A percentile compares a stretch with the other conserved stretches of the same genome.
phyloP scores from a whole-genome alignment of 129 eudicot species.

The Calendula officinalis region DNA sequence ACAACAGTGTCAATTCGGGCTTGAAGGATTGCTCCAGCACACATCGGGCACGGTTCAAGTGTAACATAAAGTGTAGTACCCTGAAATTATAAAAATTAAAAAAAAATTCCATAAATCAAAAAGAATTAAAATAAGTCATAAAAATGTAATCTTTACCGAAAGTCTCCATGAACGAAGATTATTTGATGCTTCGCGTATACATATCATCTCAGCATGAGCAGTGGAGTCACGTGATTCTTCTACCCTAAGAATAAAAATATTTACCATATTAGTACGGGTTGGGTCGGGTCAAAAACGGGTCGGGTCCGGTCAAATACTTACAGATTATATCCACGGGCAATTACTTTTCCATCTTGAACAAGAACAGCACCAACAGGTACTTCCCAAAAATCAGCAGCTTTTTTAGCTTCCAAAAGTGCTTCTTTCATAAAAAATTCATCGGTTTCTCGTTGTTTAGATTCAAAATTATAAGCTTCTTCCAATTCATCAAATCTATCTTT shows the following conservation, averaged over 20 bases:
- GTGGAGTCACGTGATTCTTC: constrained; percentile 96
- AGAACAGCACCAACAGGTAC: constrained; percentile 98
- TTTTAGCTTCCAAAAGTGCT: constrained; percentile 82
- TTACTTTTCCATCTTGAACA: constrained; percentile 79
- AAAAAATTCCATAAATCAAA: not conserved
- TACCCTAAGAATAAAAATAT: constrained; percentile 54
- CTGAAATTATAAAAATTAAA: constrained; percentile 34
- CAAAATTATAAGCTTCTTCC: constrained; percentile 87
- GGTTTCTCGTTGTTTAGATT: constrained; percentile 59
- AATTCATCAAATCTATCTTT: constrained; percentile 83
- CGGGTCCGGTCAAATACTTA: constrained; percentile 32
- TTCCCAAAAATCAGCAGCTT: constrained; percentile 96
- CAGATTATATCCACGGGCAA: constrained; percentile 94
- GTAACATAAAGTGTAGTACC: constrained; percentile 91
- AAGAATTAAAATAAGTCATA: not conserved
- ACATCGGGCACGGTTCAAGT: constrained; percentile 99
- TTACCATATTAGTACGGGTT: not conserved
- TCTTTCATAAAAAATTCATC: constrained; percentile 92
- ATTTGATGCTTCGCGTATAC: constrained; percentile 90
- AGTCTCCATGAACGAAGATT: constrained; percentile 88
- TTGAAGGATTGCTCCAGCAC: constrained; percentile 99
- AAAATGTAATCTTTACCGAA: constrained; percentile 38
- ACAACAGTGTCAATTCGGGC: constrained; percentile 85
- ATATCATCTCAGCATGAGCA: constrained; percentile 96
- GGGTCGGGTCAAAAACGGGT: too few species aligned